phyloP scores from a whole-genome alignment of 106 monocot species.

The Posidonia australis region DNA sequence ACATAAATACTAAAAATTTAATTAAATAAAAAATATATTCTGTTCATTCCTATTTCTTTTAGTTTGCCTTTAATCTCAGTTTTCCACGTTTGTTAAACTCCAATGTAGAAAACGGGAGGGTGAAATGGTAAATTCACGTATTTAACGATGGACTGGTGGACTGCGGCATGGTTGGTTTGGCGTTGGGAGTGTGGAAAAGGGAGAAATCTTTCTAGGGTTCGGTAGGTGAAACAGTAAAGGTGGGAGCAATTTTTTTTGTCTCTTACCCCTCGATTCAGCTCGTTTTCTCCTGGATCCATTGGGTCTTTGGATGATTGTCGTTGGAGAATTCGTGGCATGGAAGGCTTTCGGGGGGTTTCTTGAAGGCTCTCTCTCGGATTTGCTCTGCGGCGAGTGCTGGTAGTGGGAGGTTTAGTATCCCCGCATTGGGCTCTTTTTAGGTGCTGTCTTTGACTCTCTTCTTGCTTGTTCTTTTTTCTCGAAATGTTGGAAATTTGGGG shows the following conservation, averaged over 20 bases:
- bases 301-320: too few relatives aligned
- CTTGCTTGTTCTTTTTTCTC: neutral
- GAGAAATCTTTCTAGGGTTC: neutral
- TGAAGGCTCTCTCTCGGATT: neutral
- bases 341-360: too few relatives aligned
- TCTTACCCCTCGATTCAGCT: neutral
- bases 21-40: too few relatives aligned
- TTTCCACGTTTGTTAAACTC: too few relatives aligned
- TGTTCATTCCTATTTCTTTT: too few relatives aligned
- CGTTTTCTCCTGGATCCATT: neutral
- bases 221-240: neutral
- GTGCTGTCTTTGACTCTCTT: neutral
- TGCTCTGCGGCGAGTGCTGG: neutral
- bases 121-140: too few relatives aligned
- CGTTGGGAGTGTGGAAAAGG: neutral
- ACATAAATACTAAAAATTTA: too few relatives aligned
- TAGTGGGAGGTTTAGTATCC: neutral
- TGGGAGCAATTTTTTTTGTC: neutral
- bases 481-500: neutral
- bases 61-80: too few relatives aligned
- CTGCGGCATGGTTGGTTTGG: neutral
- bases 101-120: too few relatives aligned
- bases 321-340: too few relatives aligned
- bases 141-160: neutral
- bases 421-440: neutral